Evolutionary conservation across 2,329 filamentous ascomycete genomes (phyloP).

Genomic region (Nigrospora osmanthi): DNA sequence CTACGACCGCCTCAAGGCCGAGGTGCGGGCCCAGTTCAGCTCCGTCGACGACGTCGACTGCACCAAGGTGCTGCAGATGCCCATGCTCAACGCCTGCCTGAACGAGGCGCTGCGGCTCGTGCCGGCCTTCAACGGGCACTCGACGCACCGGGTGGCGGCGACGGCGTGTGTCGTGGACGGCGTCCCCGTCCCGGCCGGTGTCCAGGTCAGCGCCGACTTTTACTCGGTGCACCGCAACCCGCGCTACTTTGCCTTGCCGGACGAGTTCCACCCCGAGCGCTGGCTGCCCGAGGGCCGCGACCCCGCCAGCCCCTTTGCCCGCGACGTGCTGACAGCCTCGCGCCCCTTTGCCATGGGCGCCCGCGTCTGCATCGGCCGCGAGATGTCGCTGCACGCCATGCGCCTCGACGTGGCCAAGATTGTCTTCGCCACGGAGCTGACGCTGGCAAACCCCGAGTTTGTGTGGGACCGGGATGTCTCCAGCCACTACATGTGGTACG

Average conservation of each 20-base stretch:
- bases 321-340: not conserved
- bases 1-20: slow-evolving; percentile 13
- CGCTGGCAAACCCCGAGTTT: not conserved
- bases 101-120: slow-evolving; percentile 24
- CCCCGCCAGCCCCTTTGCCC: not conserved
- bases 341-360: not conserved
- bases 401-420: not conserved
- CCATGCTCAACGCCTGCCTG: slow-evolving; percentile 25
- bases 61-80: slow-evolving; percentile 12
- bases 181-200: not conserved
- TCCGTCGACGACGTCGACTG: slow-evolving; percentile 20
- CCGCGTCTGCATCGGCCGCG: not conserved
- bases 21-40: slow-evolving; percentile 20
- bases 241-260: not conserved
- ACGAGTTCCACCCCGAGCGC: not conserved
- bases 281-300: not conserved
- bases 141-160: not conserved
- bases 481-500: not conserved
- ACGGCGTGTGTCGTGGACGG: not conserved
- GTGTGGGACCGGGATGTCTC: not conserved
- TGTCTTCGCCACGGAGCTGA: not conserved
- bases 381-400: not conserved
- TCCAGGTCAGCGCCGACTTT: not conserved
- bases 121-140: not conserved
- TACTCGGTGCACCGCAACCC: not conserved